Evolutionary conservation across 108 stramenopile species (phyloP).

Genomic region (Conticribra guillardii): DNA sequence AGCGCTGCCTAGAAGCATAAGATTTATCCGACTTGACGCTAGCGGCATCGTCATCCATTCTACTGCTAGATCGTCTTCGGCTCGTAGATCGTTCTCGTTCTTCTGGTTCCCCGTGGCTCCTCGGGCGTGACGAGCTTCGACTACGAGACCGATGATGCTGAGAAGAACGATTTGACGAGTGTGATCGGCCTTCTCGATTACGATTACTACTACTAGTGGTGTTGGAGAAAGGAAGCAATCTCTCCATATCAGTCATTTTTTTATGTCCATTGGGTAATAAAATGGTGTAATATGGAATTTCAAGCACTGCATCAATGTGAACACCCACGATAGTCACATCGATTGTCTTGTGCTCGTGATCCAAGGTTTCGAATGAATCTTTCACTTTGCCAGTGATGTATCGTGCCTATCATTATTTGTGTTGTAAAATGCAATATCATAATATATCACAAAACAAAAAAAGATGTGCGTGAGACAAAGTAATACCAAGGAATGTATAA

Average conservation of each 20-base stretch:
- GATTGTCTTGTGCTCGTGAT: constrained; percentile 1
- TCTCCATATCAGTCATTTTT: constrained; percentile 32
- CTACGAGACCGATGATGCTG: background rate
- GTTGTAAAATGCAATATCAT: background rate
- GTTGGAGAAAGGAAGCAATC: constrained; percentile 16
- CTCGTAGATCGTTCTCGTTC: too few relatives aligned
- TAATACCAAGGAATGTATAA: too few relatives aligned
- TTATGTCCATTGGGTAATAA: constrained; percentile 25
- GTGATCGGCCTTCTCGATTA: too few relatives aligned
- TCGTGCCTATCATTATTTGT: background rate
- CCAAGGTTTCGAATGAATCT: constrained; percentile 13
- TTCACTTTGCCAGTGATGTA: constrained; percentile 17
- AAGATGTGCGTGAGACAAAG: too few relatives aligned
- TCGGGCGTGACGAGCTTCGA: too few relatives aligned
- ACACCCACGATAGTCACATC: constrained; percentile 35
- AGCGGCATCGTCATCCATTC: background rate
- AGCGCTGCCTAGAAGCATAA: constrained; percentile 10
- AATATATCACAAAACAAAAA: too few relatives aligned
- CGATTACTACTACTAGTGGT: background rate
- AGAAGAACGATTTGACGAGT: background rate
- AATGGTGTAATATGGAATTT: constrained; percentile 44
- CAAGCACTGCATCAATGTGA: constrained; percentile 32
- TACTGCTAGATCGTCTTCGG: too few relatives aligned
- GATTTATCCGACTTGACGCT: background rate
- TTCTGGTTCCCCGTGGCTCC: too few relatives aligned